phyloP scores from a whole-genome alignment of 2,329 filamentous ascomycete genomes.

The Alternaria sp. region DNA sequence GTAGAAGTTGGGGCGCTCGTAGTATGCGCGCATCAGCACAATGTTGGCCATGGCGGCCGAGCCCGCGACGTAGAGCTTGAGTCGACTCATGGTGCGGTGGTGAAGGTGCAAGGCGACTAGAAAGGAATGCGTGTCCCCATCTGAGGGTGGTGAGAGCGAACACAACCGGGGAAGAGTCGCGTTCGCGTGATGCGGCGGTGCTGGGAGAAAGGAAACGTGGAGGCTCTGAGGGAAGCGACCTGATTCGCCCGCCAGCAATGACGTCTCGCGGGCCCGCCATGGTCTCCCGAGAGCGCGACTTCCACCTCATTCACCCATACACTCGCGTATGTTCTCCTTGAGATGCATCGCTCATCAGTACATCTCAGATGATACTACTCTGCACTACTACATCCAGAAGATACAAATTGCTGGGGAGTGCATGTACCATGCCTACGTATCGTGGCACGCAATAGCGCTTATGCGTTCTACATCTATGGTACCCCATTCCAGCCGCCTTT shows the following conservation, averaged over 20 bases:
- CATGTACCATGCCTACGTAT: background rate
- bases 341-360: background rate
- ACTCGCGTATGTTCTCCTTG: background rate
- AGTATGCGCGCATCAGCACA: conserved; percentile 88
- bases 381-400: background rate
- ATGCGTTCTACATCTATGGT: background rate
- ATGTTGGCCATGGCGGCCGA: conserved; percentile 83
- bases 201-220: conserved; percentile 20
- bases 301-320: background rate
- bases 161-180: conserved; percentile 11
- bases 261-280: conserved; percentile 7
- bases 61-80: conserved; percentile 51
- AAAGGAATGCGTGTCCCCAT: conserved; percentile 19
- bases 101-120: conserved; percentile 13
- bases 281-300: background rate
- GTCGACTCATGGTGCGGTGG: conserved; percentile 38
- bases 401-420: background rate
- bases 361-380: background rate
- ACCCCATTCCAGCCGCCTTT: background rate
- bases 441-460: background rate
- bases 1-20: conserved; percentile 97
- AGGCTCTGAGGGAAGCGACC: conserved; percentile 2
- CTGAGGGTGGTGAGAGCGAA: conserved; percentile 10
- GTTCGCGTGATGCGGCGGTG: conserved; percentile 13
- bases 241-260: conserved; percentile 10